phyloP scores from a whole-genome alignment of 2,329 filamentous ascomycete species.

The Claviceps pazoutovae region DNA sequence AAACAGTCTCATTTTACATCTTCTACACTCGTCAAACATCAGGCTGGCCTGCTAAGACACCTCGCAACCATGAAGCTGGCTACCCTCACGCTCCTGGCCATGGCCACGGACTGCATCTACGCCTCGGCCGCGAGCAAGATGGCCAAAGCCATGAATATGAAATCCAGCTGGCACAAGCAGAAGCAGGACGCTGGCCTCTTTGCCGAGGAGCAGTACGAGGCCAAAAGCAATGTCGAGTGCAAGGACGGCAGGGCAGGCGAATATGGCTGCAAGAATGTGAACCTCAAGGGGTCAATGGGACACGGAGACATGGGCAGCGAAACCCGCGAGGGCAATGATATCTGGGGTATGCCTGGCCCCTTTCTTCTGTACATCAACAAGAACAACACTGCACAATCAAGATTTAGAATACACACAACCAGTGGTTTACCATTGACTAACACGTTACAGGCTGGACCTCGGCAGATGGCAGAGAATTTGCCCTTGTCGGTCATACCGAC shows the following conservation, averaged over 20 bases:
- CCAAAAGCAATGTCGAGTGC: neutral
- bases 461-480: conserved; percentile 28
- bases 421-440: too few species aligned
- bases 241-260: conserved; percentile 10
- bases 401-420: too few species aligned
- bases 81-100: neutral
- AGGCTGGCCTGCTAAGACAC: too few species aligned
- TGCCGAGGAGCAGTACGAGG: neutral
- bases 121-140: neutral
- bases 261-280: conserved; percentile 21
- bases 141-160: neutral
- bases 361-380: neutral
- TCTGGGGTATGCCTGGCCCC: conserved; percentile 14
- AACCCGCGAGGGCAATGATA: conserved; percentile 21
- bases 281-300: conserved; percentile 22
- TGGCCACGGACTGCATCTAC: neutral
- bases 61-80: neutral
- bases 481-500: conserved; percentile 30
- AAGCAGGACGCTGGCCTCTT: conserved; percentile 1
- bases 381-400: neutral
- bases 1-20: too few species aligned
- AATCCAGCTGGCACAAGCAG: neutral
- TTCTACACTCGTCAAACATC: too few species aligned
- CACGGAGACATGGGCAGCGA: conserved; percentile 22
- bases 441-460: conserved; percentile 7